phyloP scores from a whole-genome alignment of 1,139 yeast species.

The Kodamaea sp. region DNA sequence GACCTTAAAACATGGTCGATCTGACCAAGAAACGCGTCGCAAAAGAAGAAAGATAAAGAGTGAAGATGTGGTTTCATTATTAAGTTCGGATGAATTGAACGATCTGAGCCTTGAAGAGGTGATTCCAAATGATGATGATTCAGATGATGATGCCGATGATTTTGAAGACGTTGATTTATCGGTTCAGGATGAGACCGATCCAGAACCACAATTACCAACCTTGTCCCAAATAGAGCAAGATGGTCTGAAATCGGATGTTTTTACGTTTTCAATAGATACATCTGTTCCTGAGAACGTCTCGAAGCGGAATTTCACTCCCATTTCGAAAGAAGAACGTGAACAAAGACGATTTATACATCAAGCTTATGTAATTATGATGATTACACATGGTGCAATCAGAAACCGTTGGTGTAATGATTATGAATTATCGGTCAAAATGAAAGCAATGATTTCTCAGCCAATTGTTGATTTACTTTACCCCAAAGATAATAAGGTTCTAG shows the following conservation, averaged over 20 bases:
- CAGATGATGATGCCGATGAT: slow-evolving; percentile 9
- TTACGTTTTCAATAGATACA: too few species aligned
- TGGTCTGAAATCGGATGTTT: background rate
- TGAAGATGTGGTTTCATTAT: too few species aligned
- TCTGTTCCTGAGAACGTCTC: too few species aligned
- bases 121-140: slow-evolving; percentile 3
- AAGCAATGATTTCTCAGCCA: slow-evolving; percentile 42
- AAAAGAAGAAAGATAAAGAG: too few species aligned
- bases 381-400: slow-evolving; percentile 61
- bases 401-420: slow-evolving; percentile 72
- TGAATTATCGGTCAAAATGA: slow-evolving; percentile 35
- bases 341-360: slow-evolving; percentile 57
- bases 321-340: slow-evolving; percentile 52
- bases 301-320: slow-evolving; percentile 27
- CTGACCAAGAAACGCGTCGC: background rate
- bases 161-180: slow-evolving; percentile 17
- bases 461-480: slow-evolving; percentile 2
- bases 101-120: slow-evolving; percentile 3
- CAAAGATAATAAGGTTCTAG: slow-evolving; percentile 24
- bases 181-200: slow-evolving; percentile 4
- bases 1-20: background rate
- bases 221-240: background rate
- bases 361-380: slow-evolving; percentile 52
- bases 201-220: background rate
- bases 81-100: slow-evolving; percentile 1